Evolutionary conservation across 2,329 filamentous ascomycete genomes (phyloP), one percentile per base, ranked within the genome.

Genomic region (Diaporthe citri): DNA sequence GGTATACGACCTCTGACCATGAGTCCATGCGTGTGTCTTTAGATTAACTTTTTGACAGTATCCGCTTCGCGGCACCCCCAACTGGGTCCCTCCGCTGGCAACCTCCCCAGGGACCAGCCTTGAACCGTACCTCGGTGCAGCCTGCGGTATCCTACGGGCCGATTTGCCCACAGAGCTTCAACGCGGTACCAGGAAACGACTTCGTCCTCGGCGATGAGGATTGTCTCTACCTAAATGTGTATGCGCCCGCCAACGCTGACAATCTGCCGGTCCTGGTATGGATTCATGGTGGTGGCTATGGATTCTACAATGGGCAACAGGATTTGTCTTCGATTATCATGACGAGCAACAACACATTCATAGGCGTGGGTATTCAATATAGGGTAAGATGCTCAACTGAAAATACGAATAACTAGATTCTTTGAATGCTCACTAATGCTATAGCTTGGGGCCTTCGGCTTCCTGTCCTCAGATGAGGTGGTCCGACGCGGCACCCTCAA

Each of bases 311-410:
- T 43, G 72, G 72, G 12, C 69, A 74, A n/a, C 69, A 34, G 43
- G 72, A 74, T 46, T 55, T 74, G 52, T 74, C 64, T 56, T 66
- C 69, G 13, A 22, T 74, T 4, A 39, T 71, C 25, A 52, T 22
- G 12, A 59, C 72, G 2, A 74, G 71, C 17, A 46, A 74, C 28
- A 71, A 74, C 17, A 66, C 52, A 2, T 87, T 93, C 71, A 84
- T 94, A 48, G 90, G 90, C 66, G 91, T 94, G 0, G 86, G 89
- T 0, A 88, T 93, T 76, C 93, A 93, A 80, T 93, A 93, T 81
- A 89, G 91, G 1, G 83, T 92, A 1, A n/a, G 9, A 36, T n/a
- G 0, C 4, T 22, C 4, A 31, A 12, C 12, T 36, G 13, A 36
- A 1, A 13, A 57, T 57, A 20, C 31, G 20, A n/a, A 12, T 7